phyloP scores from a whole-genome alignment of 2,329 filamentous ascomycete genomes.

The Fusarium euwallaceae region DNA sequence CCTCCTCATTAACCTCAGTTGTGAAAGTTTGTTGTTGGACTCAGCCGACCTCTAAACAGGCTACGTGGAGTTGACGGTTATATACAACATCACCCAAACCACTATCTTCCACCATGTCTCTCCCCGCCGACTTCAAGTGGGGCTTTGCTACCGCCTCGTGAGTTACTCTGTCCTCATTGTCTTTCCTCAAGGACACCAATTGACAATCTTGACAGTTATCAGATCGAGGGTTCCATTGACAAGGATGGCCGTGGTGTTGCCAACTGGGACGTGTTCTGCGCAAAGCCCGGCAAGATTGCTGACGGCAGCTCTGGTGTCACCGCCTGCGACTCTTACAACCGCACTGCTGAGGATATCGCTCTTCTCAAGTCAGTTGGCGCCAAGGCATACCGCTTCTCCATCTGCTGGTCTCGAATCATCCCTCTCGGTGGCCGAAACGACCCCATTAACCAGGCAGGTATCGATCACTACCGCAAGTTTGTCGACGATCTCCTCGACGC shows the following conservation, averaged over 20 bases:
- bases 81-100: not conserved
- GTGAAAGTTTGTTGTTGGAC: conserved; percentile 12
- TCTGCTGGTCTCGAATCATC: conserved; percentile 88
- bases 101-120: conserved; percentile 45
- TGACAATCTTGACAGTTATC: conserved; percentile 72
- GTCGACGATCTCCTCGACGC: conserved; percentile 82
- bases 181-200: conserved; percentile 27
- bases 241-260: conserved; percentile 84
- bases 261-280: conserved; percentile 93
- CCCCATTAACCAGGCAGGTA: conserved; percentile 81
- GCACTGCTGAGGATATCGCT: conserved; percentile 80
- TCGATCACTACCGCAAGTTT: conserved; percentile 83
- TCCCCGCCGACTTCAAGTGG: conserved; percentile 81
- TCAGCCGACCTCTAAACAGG: conserved; percentile 4
- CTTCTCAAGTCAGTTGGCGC: conserved; percentile 81
- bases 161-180: conserved; percentile 46
- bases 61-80: not conserved
- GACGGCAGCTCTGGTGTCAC: conserved; percentile 80
- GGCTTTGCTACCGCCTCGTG: conserved; percentile 84
- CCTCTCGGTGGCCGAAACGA: conserved; percentile 87
- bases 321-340: conserved; percentile 90
- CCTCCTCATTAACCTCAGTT: conserved; percentile 4
- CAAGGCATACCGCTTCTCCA: conserved; percentile 84
- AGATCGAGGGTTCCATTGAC: conserved; percentile 83
- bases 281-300: conserved; percentile 84